Evolutionary conservation across 768 basidiomycete species (phyloP).

Genomic region (Termitomyces eurrhizus): DNA sequence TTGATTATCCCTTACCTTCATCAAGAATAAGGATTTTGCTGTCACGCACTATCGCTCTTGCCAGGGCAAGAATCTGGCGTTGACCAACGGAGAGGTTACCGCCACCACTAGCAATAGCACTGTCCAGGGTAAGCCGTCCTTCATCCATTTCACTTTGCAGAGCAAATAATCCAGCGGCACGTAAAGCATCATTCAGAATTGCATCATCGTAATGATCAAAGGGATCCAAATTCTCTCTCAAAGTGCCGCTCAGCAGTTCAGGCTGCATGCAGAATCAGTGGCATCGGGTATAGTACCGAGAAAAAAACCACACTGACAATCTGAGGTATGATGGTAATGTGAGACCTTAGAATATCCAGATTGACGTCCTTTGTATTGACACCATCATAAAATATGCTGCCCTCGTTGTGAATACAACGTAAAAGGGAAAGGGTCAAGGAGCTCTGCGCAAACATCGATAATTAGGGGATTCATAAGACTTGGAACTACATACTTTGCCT

Average conservation of each 20-base stretch:
- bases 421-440: constrained; percentile 56
- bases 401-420: constrained; percentile 54
- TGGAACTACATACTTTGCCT: constrained; percentile 31
- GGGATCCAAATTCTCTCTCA: constrained; percentile 67
- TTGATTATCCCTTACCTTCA: constrained; percentile 38
- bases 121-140: constrained; percentile 47
- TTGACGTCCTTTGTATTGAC: constrained; percentile 44
- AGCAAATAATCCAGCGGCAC: constrained; percentile 37
- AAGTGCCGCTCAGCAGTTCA: constrained; percentile 55
- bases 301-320: constrained; percentile 24
- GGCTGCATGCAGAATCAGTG: constrained; percentile 23
- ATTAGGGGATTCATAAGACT: background rate
- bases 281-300: background rate
- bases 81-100: constrained; percentile 76
- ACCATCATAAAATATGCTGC: constrained; percentile 54
- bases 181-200: constrained; percentile 34
- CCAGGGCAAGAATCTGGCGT: constrained; percentile 64
- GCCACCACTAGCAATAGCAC: constrained; percentile 48
- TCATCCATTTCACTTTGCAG: constrained; percentile 40
- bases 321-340: constrained; percentile 59
- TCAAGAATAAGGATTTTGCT: constrained; percentile 61
- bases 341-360: constrained; percentile 50
- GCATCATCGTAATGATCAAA: constrained; percentile 56
- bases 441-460: constrained; percentile 29
- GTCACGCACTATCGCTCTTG: constrained; percentile 55